These are phyloP conservation scores for Amylocystis lapponica DNA, from an alignment of 768 basidiomycete genomes.

Conservation along the genomic window DNA sequence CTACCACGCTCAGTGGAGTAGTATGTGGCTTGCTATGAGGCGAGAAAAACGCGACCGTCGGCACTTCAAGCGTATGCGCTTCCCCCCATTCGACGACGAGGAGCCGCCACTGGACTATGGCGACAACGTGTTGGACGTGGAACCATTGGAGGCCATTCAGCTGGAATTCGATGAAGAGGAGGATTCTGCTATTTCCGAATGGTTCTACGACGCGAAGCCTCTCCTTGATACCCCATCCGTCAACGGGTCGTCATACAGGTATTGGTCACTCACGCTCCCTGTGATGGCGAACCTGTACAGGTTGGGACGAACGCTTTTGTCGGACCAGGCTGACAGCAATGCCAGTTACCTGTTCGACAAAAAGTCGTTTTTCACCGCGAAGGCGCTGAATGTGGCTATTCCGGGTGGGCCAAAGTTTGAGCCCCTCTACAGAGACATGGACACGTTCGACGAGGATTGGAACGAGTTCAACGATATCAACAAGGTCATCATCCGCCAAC, in stretches of 20 bases:
- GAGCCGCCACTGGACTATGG: slow-evolving; percentile 99
- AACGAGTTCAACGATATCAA: slow-evolving; percentile 99
- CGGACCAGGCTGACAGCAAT: slow-evolving; percentile 89
- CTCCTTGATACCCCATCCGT: slow-evolving; percentile 85
- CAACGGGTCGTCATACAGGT: slow-evolving; percentile 90
- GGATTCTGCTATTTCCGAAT: slow-evolving; percentile 86
- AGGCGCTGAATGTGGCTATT: slow-evolving; percentile 94
- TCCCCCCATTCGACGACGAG: slow-evolving; percentile 99
- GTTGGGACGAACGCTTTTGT: slow-evolving; percentile 87
- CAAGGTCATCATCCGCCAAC: slow-evolving; percentile 98
- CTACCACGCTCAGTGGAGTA: slow-evolving; percentile 99
- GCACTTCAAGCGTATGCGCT: slow-evolving; percentile 99
- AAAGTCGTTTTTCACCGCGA: slow-evolving; percentile 96
- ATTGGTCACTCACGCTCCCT: slow-evolving; percentile 89
- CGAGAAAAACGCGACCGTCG: slow-evolving; percentile 97
- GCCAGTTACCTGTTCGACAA: slow-evolving; percentile 95
- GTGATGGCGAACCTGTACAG: slow-evolving; percentile 97
- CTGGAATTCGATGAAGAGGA: slow-evolving; percentile 91
- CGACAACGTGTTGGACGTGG: slow-evolving; percentile 97
- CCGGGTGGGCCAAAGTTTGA: slow-evolving; percentile 99
- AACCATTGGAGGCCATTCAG: slow-evolving; percentile 96
- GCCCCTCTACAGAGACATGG: slow-evolving; percentile 95
- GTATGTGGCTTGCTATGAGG: slow-evolving; percentile 99
- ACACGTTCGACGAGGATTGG: slow-evolving; percentile 97
- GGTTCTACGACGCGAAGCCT: slow-evolving; percentile 98